Conservation (phyloP, 2,329 filamentous ascomycete genomes). For the Chrysoporthe austroafricana region DNA sequence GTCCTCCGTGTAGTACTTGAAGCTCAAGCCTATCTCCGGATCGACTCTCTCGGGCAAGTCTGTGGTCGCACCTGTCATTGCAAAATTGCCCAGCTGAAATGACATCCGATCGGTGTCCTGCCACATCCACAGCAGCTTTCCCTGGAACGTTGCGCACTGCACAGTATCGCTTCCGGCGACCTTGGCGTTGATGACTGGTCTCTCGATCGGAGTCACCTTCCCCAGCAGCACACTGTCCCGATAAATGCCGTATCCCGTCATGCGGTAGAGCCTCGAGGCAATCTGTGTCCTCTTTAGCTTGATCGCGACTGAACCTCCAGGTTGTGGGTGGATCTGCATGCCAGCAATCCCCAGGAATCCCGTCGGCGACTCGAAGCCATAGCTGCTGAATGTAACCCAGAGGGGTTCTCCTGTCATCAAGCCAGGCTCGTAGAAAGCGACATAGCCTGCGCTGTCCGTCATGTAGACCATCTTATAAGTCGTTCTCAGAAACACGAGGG, state of each 20-base stretch:
- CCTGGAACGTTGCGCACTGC: constrained; percentile 22
- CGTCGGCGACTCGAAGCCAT: constrained; percentile 24
- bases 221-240: constrained; percentile 25
- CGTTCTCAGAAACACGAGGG: constrained; percentile 24
- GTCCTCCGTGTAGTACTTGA: constrained; percentile 22
- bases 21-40: constrained; percentile 19
- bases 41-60: constrained; percentile 19
- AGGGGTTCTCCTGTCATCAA: constrained; percentile 25
- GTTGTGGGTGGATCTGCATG: constrained; percentile 19
- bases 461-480: constrained; percentile 27
- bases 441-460: constrained; percentile 29
- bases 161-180: constrained; percentile 28
- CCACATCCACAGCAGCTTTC: constrained; percentile 28
- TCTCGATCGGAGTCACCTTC: constrained; percentile 12
- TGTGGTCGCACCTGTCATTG: constrained; percentile 27
- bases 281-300: constrained; percentile 26
- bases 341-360: constrained; percentile 23
- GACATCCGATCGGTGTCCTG: constrained; percentile 28
- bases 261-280: constrained; percentile 24
- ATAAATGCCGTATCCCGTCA: constrained; percentile 27
- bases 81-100: constrained; percentile 26
- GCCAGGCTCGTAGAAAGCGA: constrained; percentile 27
- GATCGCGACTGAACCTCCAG: constrained; percentile 17
- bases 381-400: constrained; percentile 29
- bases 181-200: constrained; percentile 24